These are phyloP conservation scores for Alternaria gaisen DNA, from an alignment of 2,329 filamentous ascomycete genomes.

Conservation along the genomic window DNA sequence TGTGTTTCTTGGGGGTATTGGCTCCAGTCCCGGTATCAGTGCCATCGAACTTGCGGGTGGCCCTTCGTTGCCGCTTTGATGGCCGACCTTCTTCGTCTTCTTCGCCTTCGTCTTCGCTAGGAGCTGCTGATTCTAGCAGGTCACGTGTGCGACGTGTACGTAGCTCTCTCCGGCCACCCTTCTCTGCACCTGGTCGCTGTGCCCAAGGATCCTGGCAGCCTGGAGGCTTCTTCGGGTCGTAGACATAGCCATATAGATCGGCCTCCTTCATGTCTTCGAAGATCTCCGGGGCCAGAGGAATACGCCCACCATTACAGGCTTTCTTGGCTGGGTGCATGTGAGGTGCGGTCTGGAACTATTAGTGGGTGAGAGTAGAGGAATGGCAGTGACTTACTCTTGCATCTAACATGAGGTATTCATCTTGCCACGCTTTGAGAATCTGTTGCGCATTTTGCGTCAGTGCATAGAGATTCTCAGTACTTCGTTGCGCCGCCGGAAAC, in stretches of 20 bases:
- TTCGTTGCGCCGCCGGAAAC: slow-evolving; percentile 53
- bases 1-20: slow-evolving; percentile 45
- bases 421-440: slow-evolving; percentile 65
- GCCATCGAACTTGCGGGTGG: slow-evolving; percentile 47
- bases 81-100: slow-evolving; percentile 43
- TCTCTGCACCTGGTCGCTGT: slow-evolving; percentile 59
- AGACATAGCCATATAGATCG: slow-evolving; percentile 67
- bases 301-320: slow-evolving; percentile 58
- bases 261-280: slow-evolving; percentile 70
- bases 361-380: slow-evolving; percentile 30
- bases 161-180: slow-evolving; percentile 57
- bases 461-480: slow-evolving; percentile 63
- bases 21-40: slow-evolving; percentile 43
- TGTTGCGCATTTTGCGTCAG: slow-evolving; percentile 64
- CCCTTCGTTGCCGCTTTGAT: slow-evolving; percentile 47
- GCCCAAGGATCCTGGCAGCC: slow-evolving; percentile 66
- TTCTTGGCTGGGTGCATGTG: slow-evolving; percentile 62
- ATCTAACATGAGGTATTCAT: slow-evolving; percentile 67
- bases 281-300: slow-evolving; percentile 56
- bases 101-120: slow-evolving; percentile 51
- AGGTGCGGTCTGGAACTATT: slow-evolving; percentile 54
- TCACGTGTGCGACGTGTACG: slow-evolving; percentile 55
- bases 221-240: slow-evolving; percentile 60
- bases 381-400: slow-evolving; percentile 42
- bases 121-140: slow-evolving; percentile 48